Percentiles rank a stretch among this genome's conserved stretches.
These are phyloP conservation scores for Peronospora destructor DNA, from an alignment of 352 stramenopile genomes.

Conservation along the genomic window DNA sequence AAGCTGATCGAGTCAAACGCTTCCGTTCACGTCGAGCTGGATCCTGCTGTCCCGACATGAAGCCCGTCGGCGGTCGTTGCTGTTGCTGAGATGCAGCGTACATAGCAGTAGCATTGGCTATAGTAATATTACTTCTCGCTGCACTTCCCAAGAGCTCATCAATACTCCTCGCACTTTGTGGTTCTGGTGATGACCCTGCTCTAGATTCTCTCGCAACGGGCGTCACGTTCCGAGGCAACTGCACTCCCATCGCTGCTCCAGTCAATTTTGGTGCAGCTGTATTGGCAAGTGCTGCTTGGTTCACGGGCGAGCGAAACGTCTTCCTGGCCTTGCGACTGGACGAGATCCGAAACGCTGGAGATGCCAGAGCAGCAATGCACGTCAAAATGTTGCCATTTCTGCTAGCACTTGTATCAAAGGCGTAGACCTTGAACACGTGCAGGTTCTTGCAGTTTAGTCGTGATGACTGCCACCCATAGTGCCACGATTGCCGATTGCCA, in stretches of 20 bases:
- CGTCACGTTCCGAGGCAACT: slow-evolving; percentile 9
- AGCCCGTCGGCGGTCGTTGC: slow-evolving; percentile 20
- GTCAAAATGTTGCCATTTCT: slow-evolving; percentile 29
- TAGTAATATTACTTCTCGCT: slow-evolving; percentile 5
- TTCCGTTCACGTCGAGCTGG: slow-evolving; percentile 53
- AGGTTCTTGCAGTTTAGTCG: slow-evolving; percentile 80
- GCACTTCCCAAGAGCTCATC: slow-evolving; percentile 35
- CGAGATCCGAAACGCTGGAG: slow-evolving; percentile 68
- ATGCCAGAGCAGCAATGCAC: slow-evolving; percentile 52
- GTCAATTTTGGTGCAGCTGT: slow-evolving; percentile 8
- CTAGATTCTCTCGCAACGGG: slow-evolving; percentile 1
- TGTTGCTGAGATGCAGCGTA: slow-evolving; percentile 19
- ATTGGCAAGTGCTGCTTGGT: slow-evolving; percentile 20
- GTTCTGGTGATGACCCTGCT: slow-evolving; percentile 3
- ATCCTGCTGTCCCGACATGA: slow-evolving; percentile 31
- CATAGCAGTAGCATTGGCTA: slow-evolving; percentile 18
- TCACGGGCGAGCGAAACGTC: slow-evolving; percentile 53
- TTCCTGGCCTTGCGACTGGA: slow-evolving; percentile 79
- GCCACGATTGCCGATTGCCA: slow-evolving; percentile 80
- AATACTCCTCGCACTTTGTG: slow-evolving; percentile 35
- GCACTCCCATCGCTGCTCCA: slow-evolving; percentile 12
- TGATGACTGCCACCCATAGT: slow-evolving; percentile 83
- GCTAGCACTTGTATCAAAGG: slow-evolving; percentile 37
- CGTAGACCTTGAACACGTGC: slow-evolving; percentile 75
- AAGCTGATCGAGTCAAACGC: slow-evolving; percentile 59